Base-by-base conservation (phyloP, 148 eudicot genomes). In the Chenopodium suecicum region DNA sequence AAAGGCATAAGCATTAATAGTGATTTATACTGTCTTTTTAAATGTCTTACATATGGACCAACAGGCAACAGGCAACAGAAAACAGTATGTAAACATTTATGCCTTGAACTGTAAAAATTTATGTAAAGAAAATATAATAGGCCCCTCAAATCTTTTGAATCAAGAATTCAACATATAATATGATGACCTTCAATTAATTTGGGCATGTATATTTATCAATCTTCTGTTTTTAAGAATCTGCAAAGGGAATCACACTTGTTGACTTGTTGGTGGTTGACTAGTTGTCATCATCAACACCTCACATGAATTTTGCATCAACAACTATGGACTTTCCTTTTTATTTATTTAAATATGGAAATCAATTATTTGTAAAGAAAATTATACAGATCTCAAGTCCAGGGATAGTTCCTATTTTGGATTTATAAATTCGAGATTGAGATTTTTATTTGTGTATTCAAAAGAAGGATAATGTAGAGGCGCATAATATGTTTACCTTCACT, bases 1-100 rank as follows among this genome's bases (percentile, higher is more conserved):
- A 9, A 13, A 20, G 7, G 19, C 66, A 62, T 62, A 62, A 62
- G 66, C 66, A 62, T 62, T 62, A 20, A 12, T 6, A 62, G 23
- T 62, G 25, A 62, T 62, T 5, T 62, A 62, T 62, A 14, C 72
- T 68, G 72, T 68, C 44, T 68, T 32, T 4, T 11, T 62, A 14
- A 31, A 68, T 31, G 41, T 14, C 10, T 68, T 68, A 68, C 72
- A 68, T 68, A 44, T 68, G 72, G 72, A 31, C 46, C 72, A 68
- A 29, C 72, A 68, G 22, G 44, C 44, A 37, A 37, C 44, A 37
- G 14, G 44, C 44, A 41, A 41, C 44, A 41, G 14, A 66, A 66
- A 66, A 66, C 70, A 7, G 31, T 27, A 66, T 27, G 34, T 25
- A 27, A 66, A 64, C 70, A 66, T 3, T n/a, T 25, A 66, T 66